Evolutionary conservation across 768 basidiomycete genomes (phyloP).

Genomic region (Suillus lakei): DNA sequence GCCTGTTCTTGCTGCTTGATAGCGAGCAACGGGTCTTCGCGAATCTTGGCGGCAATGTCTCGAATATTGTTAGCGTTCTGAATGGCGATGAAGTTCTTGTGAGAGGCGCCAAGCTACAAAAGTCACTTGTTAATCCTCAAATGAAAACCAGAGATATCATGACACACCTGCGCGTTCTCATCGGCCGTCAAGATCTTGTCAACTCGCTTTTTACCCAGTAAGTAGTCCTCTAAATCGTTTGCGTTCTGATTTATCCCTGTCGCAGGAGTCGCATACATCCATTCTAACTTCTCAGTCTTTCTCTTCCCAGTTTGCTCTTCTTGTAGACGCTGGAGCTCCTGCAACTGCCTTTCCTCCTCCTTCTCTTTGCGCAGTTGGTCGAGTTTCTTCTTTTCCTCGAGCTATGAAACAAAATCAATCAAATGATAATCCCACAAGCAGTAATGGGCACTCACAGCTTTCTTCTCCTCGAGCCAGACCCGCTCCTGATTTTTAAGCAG

Average conservation of each 20-base stretch:
- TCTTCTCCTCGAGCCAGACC: constrained; percentile 99
- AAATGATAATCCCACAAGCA: constrained; percentile 4
- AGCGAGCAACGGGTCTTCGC: constrained; percentile 95
- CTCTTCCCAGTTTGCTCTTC: constrained; percentile 96
- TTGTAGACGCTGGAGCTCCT: constrained; percentile 94
- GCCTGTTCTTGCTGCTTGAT: constrained; percentile 99
- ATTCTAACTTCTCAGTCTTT: constrained; percentile 91
- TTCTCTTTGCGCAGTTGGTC: constrained; percentile 97
- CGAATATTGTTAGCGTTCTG: constrained; percentile 92
- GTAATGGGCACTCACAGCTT: constrained; percentile 65
- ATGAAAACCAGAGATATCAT: constrained; percentile 7
- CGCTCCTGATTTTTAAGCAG: constrained; percentile 98
- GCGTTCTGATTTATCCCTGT: constrained; percentile 84
- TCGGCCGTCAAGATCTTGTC: constrained; percentile 93
- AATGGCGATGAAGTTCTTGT: constrained; percentile 92
- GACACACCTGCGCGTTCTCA: constrained; percentile 83
- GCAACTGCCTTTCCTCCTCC: constrained; percentile 95
- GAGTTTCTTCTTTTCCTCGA: constrained; percentile 98
- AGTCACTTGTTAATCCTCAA: constrained; percentile 9
- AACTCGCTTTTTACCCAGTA: constrained; percentile 96
- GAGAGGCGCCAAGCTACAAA: constrained; percentile 75
- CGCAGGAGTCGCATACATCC: constrained; percentile 99
- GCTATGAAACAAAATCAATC: constrained; percentile 49
- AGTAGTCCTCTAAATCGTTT: constrained; percentile 95
- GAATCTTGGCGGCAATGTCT: constrained; percentile 91